Evolutionary conservation across 2,329 filamentous ascomycete genomes (phyloP), one percentile per base, ranked within the genome.

Genomic region (Talaromyces sp.): DNA sequence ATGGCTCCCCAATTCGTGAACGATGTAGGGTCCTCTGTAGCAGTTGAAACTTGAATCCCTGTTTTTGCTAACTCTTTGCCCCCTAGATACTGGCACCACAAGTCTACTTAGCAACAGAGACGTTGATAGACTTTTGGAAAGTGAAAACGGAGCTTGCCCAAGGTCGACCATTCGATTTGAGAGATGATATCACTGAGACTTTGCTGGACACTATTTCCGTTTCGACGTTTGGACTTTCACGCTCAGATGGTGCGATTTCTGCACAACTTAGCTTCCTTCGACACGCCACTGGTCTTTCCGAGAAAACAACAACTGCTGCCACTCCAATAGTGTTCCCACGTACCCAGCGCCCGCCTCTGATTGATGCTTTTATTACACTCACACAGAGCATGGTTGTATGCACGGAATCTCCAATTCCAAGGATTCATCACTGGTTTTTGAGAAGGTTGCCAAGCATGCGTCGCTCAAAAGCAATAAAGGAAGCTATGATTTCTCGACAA

Each of bases 381-480:
- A 58, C 39, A 25, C 56, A 58, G 44, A 58, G 56, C 39, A 58
- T 58, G 39, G 42, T 51, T 7, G 49, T 53, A 53, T 53, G 49
- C 13, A 30, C 49, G 49, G 49, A 53, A 30, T 53, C 49, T 53
- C 49, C 49, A n/a, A 10, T 53, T n/a, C 49, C 28, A 10, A 27
- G 49, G 19, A 27, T 53, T 1, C 49, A 53, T 22, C 49, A 53
- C 27, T 28, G 49, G 49, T 53, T 17, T 17, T 15, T 53, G 27
- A 53, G 49, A 30, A 6, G 10, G 11, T 53, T 53, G 6, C 49
- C 49, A 27, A 9, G 28, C 27, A 53, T 53, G 49, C 49, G 49
- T 28, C 25, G 28, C 15, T 17, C 25, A 30, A 53, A 53, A 32
- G 27, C 22, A 27, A 17, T 53, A 27, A 30, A 53, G n/a, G 49